Base-by-base conservation (phyloP, 257 asterid species). In the Fraxinus quadrangulata region DNA sequence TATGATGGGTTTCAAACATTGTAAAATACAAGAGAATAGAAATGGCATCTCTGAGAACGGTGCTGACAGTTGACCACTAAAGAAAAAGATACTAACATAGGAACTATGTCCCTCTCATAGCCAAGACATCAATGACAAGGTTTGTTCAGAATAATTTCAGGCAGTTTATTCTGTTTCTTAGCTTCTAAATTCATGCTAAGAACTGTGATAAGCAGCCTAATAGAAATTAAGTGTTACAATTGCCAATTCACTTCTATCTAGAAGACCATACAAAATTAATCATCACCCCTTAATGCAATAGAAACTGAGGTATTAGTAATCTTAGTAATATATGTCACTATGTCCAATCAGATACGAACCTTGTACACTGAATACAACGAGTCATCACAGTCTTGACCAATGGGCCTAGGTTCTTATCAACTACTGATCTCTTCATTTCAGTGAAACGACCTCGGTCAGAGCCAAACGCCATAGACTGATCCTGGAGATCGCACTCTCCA, bases 401-500 rank as follows among this genome's bases (percentile, higher is more conserved):
- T 5, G 99, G 97, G 26, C 99, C 99, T 49, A 94, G 87, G 90
- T 94, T 94, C 90, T 94, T 94, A 82, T 94, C 99, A 54, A 94
- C 99, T 74, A 94, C 97, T 30, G 99, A 94, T 84, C 99, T 87
- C 89, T 94, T 94, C 74, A 81, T 83, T 75, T 94, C 99, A 54
- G 99, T 94, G 84, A 94, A 94, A 81, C 97, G 97, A 7, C 97
- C 97, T 7, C 99, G 92, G 67, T 94, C 99, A 37, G 99, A 91
- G 13, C 99, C 99, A 89, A 94, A 94, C 61, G 97, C 97, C 99
- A 92, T 94, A 78, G 97, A 94, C 84, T 92, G 97, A 77, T 94
- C 97, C 82, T 94, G 97, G 70, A 92, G 99, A 84, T 94, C 99
- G 79, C 97, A 94, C 78, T 94, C 99, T 78, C 99, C 99, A 77